Evolutionary conservation across 73 alveolate species (phyloP), one percentile per base, ranked within the genome.

Genomic region (Uronychia binucleata): DNA sequence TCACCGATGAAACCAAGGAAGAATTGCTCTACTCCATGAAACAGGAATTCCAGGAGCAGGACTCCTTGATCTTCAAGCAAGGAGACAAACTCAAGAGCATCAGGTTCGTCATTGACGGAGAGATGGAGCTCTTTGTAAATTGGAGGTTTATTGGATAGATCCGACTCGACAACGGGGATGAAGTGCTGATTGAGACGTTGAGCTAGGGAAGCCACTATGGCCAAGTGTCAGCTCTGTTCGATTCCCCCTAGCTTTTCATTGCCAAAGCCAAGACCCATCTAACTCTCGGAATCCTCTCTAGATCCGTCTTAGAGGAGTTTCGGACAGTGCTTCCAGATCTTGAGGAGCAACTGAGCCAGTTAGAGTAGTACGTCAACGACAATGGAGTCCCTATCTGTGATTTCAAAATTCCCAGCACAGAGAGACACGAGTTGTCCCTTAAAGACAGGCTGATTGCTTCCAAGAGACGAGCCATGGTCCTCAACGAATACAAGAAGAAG

Each of bases 341-440:
- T 14, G 92, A 86, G 29, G 83, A 86, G 29, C 27, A 57, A 1
- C 31, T 79, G 33, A 14, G 0, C 30, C 31, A 30, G 28, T 33
- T 30, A 5, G 35, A 75, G 0, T 78, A 78, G 28, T 28, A 57
- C 28, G 58, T 86, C 14, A 83, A 79, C 30, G 34, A 86, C n/a
- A 5, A 59, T 8, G 92, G 92, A 58, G 28, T 86, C 74, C 92
- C 92, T 0, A 78, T 86, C 5, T 67, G 83, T 29, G 92, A 86
- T 59, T 86, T 77, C 34, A 77, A 85, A 34, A 32, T 35, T 26
- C 28, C 32, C 27, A 57, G 67, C 35, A 30, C 60, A 26, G 76
- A 57, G 34, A 77, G n/a, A 19, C 59, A 77, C 35, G 32, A 75
- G 33, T 28, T 26, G 1, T 25, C 0, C 0, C 91, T 82, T 14